Percentiles rank a stretch among this genome's conserved stretches.
These are phyloP conservation scores for Nemania sp. DNA, from an alignment of 2,329 filamentous ascomycete genomes.

Conservation along the genomic window DNA sequence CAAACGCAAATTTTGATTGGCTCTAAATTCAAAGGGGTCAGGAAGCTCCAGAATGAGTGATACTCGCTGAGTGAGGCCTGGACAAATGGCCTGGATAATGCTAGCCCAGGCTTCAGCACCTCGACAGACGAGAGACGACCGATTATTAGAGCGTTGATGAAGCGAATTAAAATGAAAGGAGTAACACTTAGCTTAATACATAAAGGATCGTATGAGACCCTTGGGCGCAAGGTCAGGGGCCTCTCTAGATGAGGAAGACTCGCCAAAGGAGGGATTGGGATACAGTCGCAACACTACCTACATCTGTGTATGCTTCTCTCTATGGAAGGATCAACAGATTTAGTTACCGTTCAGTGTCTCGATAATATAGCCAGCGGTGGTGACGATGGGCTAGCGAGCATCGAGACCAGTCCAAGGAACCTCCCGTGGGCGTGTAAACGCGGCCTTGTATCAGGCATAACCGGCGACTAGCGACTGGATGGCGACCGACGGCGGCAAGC, in stretches of 20 bases:
- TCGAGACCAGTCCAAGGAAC: slow-evolving; percentile 29
- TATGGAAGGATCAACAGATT: slow-evolving; percentile 28
- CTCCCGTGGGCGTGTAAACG: slow-evolving; percentile 8
- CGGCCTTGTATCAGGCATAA: slow-evolving; percentile 14
- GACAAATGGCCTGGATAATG: background rate
- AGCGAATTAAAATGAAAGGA: slow-evolving; percentile 24
- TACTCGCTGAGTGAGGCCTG: slow-evolving; percentile 9
- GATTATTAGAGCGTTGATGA: background rate
- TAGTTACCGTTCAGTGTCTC: slow-evolving; percentile 28
- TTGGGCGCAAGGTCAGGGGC: slow-evolving; percentile 27
- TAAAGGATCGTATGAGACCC: slow-evolving; percentile 12
- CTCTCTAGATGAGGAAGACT: slow-evolving; percentile 16
- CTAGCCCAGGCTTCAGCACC: slow-evolving; percentile 19
- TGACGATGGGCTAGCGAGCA: slow-evolving; percentile 18
- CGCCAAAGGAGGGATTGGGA: slow-evolving; percentile 9
- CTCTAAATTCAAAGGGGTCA: slow-evolving; percentile 44
- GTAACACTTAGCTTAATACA: slow-evolving; percentile 14
- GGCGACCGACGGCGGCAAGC: slow-evolving; percentile 15
- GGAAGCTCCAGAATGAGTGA: slow-evolving; percentile 32
- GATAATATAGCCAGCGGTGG: slow-evolving; percentile 15
- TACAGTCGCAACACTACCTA: slow-evolving; percentile 16
- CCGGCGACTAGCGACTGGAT: background rate
- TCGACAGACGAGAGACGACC: slow-evolving; percentile 7
- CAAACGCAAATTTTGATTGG: slow-evolving; percentile 46
- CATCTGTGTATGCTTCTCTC: slow-evolving; percentile 14